These are phyloP conservation scores for Periglandula ipomoeae DNA, from an alignment of 2,329 filamentous ascomycete genomes.

Conservation along the genomic window DNA sequence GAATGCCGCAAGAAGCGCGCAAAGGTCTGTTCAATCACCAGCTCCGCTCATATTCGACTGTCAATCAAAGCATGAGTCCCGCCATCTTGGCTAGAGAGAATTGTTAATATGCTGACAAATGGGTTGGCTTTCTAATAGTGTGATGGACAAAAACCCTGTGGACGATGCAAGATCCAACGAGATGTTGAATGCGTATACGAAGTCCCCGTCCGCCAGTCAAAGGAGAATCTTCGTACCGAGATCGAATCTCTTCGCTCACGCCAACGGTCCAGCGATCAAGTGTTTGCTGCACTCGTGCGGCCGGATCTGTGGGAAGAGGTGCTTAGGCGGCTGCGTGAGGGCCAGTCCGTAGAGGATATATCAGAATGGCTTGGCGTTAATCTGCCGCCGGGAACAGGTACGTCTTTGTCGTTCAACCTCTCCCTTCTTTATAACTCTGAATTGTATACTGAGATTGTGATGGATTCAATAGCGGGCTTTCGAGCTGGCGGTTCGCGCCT, in stretches of 20 bases:
- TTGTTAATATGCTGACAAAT: not conserved
- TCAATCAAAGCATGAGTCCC: too few relatives aligned
- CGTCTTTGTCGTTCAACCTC: constrained; percentile 18
- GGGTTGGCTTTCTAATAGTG: constrained; percentile 31
- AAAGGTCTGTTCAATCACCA: constrained; percentile 35
- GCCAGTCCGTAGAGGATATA: constrained; percentile 45
- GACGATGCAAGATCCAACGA: constrained; percentile 45
- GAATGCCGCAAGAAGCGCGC: constrained; percentile 54
- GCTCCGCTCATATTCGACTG: too few relatives aligned
- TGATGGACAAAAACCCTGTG: constrained; percentile 48
- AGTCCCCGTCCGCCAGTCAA: constrained; percentile 53
- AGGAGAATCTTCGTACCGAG: constrained; percentile 50
- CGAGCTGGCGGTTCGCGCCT: constrained; percentile 7
- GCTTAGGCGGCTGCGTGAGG: constrained; percentile 40
- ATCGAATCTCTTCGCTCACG: constrained; percentile 47
- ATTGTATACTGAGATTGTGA: constrained; percentile 5
- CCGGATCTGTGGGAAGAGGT: constrained; percentile 46
- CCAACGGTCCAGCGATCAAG: constrained; percentile 44
- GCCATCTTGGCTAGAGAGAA: too few relatives aligned
- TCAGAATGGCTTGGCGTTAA: constrained; percentile 41
- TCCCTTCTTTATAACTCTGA: constrained; percentile 10
- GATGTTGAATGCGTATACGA: constrained; percentile 52
- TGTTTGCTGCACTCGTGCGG: constrained; percentile 44
- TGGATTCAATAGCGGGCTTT: constrained; percentile 20
- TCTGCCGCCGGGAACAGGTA: constrained; percentile 21